These are phyloP conservation scores for Starmerella sp. DNA, from an alignment of 805 yeast genomes.

Conservation along the genomic window DNA sequence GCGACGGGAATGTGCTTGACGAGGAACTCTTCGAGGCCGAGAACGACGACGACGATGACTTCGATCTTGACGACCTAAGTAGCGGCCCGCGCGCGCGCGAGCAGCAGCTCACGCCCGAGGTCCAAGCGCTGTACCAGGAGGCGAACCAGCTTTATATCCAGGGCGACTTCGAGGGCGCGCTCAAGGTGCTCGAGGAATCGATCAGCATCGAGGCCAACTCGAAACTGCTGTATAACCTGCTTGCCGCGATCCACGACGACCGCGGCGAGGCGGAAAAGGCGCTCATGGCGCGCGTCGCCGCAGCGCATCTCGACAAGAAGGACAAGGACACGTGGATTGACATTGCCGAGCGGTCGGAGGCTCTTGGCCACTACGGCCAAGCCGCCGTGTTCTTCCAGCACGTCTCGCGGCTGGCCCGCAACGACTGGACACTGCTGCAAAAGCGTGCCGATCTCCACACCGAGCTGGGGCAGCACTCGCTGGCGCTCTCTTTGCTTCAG, in stretches of 20 bases:
- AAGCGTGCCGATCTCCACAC: conserved; percentile 41
- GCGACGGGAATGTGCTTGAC: conserved; percentile 16
- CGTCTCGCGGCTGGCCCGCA: conserved; percentile 78
- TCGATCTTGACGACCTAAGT: background rate
- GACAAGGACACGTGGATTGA: conserved; percentile 76
- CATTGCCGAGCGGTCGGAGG: conserved; percentile 68
- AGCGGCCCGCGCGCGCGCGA: conserved; percentile 15
- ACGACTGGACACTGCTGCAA: conserved; percentile 70
- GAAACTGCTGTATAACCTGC: conserved; percentile 25
- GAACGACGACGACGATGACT: conserved; percentile 13
- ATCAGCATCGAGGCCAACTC: conserved; percentile 25
- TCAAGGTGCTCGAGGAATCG: conserved; percentile 27
- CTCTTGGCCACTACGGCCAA: conserved; percentile 54
- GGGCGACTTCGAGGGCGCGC: conserved; percentile 24
- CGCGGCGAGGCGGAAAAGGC: conserved; percentile 29
- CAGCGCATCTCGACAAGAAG: conserved; percentile 63
- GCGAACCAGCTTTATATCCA: conserved; percentile 19
- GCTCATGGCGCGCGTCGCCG: conserved; percentile 32
- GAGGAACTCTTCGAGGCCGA: conserved; percentile 10
- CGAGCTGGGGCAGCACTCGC: conserved; percentile 22
- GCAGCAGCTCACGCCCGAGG: conserved; percentile 22
- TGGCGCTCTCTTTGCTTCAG: conserved; percentile 24
- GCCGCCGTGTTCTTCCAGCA: conserved; percentile 50
- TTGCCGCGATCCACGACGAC: conserved; percentile 40
- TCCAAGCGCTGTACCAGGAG: conserved; percentile 18